Evolutionary conservation across 1,284 basidiomycete genomes (phyloP), one percentile per base, ranked within the genome.

Genomic region (Ganoderma boninense): DNA sequence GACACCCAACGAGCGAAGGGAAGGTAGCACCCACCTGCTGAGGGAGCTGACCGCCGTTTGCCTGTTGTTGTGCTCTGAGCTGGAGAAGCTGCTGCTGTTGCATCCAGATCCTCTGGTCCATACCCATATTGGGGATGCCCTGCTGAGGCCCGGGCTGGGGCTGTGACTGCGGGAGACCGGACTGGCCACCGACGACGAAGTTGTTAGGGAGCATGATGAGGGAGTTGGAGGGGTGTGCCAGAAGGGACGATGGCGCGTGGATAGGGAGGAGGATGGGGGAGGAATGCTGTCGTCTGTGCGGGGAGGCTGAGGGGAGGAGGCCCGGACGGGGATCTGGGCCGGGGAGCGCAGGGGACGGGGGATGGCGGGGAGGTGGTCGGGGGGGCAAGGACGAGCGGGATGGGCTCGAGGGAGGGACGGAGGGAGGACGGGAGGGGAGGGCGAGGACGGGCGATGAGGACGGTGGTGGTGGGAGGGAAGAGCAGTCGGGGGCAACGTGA

Each of bases 51-150:
- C 54, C 46, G 14, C 64, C 64, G 23, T 64, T 66, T 42, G 56
- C 69, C 60, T 65, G 68, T 35, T 54, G 60, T 62, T 67, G 65
- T 13, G 57, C 59, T 38, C 62, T 26, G 18, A 69, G 67, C 68
- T 74, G 75, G 32, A 73, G 82, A 64, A 82, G 81, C 75, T 83
- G 84, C 52, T 83, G 80, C 72, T 87, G 85, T 75, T 87, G 86
- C 78, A 86, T 82, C 89, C 89, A 92, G 76, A 86, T 82, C 72
- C 86, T 71, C 46, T 86, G 84, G 75, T 90, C 88, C 68, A 80
- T 80, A 74, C 79, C 75, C 74, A 87, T 84, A 71, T 81, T 83
- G 69, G 83, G 77, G 75, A 86, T 81, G 65, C 73, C 82, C 56
- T 80, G 75, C 73, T 85, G 82, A 69, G 82, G 80, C 69, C 81